Base-by-base conservation (phyloP, 805 yeast species). In the Yarrowia hollandica region DNA sequence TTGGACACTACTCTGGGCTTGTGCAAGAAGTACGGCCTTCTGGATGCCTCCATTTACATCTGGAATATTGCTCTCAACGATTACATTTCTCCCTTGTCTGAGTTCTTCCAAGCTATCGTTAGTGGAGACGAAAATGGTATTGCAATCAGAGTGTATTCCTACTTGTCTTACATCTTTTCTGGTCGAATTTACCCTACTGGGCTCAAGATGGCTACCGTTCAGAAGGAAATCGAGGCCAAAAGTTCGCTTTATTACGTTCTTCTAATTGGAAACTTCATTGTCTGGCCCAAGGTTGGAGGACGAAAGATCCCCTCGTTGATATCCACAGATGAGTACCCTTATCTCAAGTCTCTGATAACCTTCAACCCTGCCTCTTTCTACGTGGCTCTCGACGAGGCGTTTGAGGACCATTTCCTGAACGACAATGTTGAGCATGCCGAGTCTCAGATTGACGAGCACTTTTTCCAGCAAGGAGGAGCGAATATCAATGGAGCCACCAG, bases 171-270 rank as follows among this genome's bases (percentile, higher is more conserved):
- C 65, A 73, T 84, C 10, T 73, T 89, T 23, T 85, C 92, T 0
- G 95, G 96, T 0, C 75, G 94, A 59, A 86, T 84, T 61, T 92
- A 84, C 68, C 97, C 97, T 0, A 83, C 86, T 1, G 87, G 86
- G 42, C 71, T 74, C 25, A 69, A 70, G 16, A 75, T 85, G 19
- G 73, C 69, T 3, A 70, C 68, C 8, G 67, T 64, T 3, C 63
- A 68, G 5, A 71, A 70, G n/a, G 68, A 69, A 1, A 55, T 66
- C 0, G 61, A 67, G 3, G 83, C 85, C 0, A 86, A 86, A 65
- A 61, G 74, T 21, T 71, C 75, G 12, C 65, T 88, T 0, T 85
- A 85, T 62, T 76, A 77, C 55, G 71, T 83, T 9, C 66, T 89
- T 5, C 85, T 90, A 68, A 80, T 81, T 60, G 88, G 85, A 3